Percentiles rank a stretch among this genome's conserved stretches.
Conservation (phyloP, 257 asterid species). For the Rhazya stricta region DNA sequence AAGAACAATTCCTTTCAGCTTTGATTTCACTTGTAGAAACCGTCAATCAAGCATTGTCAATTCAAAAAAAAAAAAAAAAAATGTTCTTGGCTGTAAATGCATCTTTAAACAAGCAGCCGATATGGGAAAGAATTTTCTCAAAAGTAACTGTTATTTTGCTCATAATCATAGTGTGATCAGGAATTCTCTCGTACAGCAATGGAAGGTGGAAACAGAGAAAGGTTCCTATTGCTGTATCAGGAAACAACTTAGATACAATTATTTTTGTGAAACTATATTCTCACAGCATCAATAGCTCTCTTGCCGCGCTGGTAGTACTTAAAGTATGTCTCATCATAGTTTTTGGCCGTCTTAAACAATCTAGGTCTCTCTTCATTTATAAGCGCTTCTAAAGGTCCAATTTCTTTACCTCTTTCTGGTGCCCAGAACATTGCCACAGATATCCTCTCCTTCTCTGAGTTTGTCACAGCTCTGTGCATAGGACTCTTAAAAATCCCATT, state of each 20-base stretch:
- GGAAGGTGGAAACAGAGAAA: too few relatives aligned
- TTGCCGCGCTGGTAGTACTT: conserved; percentile 29
- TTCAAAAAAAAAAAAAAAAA: too few relatives aligned
- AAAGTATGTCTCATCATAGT: conserved; percentile 28
- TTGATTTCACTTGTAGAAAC: background rate
- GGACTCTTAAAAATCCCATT: conserved; percentile 57
- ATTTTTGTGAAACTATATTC: background rate
- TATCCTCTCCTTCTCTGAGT: conserved; percentile 35
- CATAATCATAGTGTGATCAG: background rate
- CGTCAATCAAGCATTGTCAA: background rate
- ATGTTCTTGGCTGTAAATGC: background rate
- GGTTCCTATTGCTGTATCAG: background rate
- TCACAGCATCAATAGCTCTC: conserved; percentile 40
- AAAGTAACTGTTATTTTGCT: too few relatives aligned
- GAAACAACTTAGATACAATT: background rate
- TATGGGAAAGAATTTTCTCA: background rate
- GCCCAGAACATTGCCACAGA: conserved; percentile 32
- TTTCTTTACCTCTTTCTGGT: conserved; percentile 29
- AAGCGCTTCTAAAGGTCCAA: conserved; percentile 34
- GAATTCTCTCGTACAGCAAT: too few relatives aligned
- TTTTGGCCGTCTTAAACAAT: conserved; percentile 27
- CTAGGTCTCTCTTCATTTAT: conserved; percentile 33
- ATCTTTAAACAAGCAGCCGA: background rate
- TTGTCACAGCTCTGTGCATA: conserved; percentile 43
- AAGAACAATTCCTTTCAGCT: too few relatives aligned